These are phyloP conservation scores for Rhododendron ovatum DNA, from an alignment of 148 eudicot genomes.

Conservation along the genomic window DNA sequence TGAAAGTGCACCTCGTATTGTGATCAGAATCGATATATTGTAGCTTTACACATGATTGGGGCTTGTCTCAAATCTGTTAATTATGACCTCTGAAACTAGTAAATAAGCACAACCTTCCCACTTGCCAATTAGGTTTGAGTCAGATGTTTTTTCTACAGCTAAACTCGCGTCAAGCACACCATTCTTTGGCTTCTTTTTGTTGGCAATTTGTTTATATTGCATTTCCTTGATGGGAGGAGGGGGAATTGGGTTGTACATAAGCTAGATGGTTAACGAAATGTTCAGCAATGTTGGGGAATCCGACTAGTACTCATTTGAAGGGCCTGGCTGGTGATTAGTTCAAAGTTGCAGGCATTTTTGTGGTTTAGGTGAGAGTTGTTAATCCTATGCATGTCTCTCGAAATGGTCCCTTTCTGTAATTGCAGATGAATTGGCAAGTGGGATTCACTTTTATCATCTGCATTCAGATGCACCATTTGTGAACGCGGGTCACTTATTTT, in stretches of 20 bases:
- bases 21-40: background rate
- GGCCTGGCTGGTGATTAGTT: background rate
- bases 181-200: background rate
- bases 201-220: background rate
- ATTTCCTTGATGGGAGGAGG: background rate
- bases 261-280: background rate
- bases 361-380: background rate
- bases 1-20: background rate
- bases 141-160: background rate
- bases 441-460: background rate
- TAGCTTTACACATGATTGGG: background rate
- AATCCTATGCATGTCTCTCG: background rate
- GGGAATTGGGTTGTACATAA: background rate
- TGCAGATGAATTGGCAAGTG: background rate
- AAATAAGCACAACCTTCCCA: background rate
- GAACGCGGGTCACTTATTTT: background rate
- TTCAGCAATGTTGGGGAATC: background rate
- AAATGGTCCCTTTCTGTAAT: background rate
- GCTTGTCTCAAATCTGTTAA: background rate
- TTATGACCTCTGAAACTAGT: background rate
- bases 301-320: background rate
- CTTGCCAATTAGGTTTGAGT: background rate
- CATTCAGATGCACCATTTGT: background rate
- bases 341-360: background rate
- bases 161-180: background rate